Conservation (phyloP, 257 asterid species). For the Ajuga chamaepitys region DNA sequence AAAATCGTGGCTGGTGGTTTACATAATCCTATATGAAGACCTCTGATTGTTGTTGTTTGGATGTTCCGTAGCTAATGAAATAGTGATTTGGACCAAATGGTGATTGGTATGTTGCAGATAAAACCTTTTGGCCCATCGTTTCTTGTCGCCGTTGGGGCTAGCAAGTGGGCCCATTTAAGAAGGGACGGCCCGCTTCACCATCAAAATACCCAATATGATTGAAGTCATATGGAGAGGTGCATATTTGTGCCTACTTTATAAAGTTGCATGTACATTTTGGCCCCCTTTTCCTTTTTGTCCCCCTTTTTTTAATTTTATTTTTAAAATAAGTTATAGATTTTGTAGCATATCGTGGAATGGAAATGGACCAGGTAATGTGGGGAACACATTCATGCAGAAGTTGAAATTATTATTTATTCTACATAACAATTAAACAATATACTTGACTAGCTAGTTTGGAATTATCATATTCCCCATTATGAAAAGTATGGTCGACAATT, state of each 20-base stretch:
- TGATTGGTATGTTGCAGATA: constrained; percentile 42
- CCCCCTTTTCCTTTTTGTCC: neutral
- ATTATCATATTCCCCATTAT: constrained; percentile 3
- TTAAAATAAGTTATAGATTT: constrained; percentile 9
- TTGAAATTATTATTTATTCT: constrained; percentile 25
- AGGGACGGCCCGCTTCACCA: constrained; percentile 21
- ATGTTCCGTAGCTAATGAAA: constrained; percentile 34
- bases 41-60: constrained; percentile 21
- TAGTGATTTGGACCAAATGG: constrained; percentile 19
- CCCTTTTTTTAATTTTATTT: constrained; percentile 17
- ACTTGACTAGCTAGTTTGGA: constrained; percentile 10
- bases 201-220: constrained; percentile 32
- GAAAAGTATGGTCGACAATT: neutral
- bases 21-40: constrained; percentile 22
- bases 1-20: too few relatives aligned
- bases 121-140: constrained; percentile 68
- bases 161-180: constrained; percentile 36
- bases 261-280: constrained; percentile 13
- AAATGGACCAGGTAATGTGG: constrained; percentile 44
- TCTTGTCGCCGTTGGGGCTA: constrained; percentile 42
- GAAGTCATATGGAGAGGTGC: constrained; percentile 27
- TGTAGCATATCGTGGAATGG: constrained; percentile 17
- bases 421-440: neutral
- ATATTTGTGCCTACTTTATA: constrained; percentile 12
- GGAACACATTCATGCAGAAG: constrained; percentile 59